Conservation (phyloP, 2,329 filamentous ascomycete species). For the Calonectria henricotiae region DNA sequence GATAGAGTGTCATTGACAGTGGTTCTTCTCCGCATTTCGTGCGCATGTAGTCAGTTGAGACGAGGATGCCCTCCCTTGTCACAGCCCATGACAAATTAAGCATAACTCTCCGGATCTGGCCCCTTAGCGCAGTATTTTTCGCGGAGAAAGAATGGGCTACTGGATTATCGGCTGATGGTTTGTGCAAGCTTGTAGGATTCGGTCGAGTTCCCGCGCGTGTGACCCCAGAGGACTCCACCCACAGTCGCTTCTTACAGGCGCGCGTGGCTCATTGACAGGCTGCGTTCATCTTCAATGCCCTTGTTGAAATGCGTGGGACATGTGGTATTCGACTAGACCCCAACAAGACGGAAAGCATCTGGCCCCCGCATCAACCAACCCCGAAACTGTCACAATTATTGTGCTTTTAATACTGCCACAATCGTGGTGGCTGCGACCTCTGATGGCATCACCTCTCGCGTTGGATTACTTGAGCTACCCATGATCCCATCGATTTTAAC, state of each 20-base stretch:
- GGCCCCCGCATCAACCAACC: too few relatives aligned
- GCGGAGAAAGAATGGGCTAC: neutral
- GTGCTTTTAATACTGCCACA: too few relatives aligned
- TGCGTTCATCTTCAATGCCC: neutral
- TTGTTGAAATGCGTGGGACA: neutral
- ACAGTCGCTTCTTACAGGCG: conserved; percentile 1
- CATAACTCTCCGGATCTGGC: conserved; percentile 20
- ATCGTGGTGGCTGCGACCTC: too few relatives aligned
- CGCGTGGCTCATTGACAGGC: conserved; percentile 1
- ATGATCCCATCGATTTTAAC: conserved; percentile 20
- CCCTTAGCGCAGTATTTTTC: conserved; percentile 8
- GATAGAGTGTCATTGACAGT: neutral
- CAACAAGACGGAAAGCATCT: too few relatives aligned
- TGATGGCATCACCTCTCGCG: neutral
- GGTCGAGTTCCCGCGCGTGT: conserved; percentile 12
- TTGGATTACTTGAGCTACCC: conserved; percentile 3
- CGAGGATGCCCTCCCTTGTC: conserved; percentile 1
- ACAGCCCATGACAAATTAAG: conserved; percentile 11
- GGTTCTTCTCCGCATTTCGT: conserved; percentile 19
- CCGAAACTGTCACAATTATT: too few relatives aligned
- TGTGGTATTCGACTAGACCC: too few relatives aligned
- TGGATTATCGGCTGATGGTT: conserved; percentile 1
- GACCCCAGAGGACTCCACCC: neutral
- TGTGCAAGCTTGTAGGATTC: neutral
- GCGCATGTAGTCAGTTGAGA: neutral